These are phyloP conservation scores for Talaromyces pinophilus DNA, from an alignment of 2,329 filamentous ascomycete genomes.

Conservation along the genomic window DNA sequence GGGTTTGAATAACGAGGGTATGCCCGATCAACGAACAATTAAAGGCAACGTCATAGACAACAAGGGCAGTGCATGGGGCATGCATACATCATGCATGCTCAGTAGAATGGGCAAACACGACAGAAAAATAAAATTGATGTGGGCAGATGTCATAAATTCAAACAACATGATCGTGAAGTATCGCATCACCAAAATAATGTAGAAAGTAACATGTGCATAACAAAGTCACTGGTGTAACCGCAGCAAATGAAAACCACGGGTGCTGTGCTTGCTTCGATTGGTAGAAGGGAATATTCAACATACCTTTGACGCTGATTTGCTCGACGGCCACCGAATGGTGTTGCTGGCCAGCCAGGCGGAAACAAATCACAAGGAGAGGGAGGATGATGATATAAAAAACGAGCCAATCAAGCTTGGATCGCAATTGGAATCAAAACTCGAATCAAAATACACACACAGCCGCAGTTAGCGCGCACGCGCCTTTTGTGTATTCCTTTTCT, in stretches of 20 bases:
- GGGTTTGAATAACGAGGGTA: not conserved
- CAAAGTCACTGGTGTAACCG: not conserved
- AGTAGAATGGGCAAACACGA: slow-evolving; percentile 5
- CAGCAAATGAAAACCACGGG: not conserved
- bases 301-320: slow-evolving; percentile 33
- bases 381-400: not conserved
- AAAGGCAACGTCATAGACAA: not conserved
- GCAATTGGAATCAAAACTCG: slow-evolving; percentile 10
- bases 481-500: not conserved
- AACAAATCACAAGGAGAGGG: slow-evolving; percentile 19
- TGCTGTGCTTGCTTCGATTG: slow-evolving; percentile 12
- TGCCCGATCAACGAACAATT: slow-evolving; percentile 8
- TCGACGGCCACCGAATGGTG: slow-evolving; percentile 17
- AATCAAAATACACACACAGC: slow-evolving; percentile 1
- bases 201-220: not conserved
- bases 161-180: not conserved
- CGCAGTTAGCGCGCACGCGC: slow-evolving; percentile 14
- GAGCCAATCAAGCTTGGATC: slow-evolving; percentile 6
- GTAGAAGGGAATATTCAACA: slow-evolving; percentile 22
- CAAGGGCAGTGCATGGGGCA: not conserved
- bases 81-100: slow-evolving; percentile 5
- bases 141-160: not conserved
- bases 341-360: slow-evolving; percentile 13
- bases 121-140: slow-evolving; percentile 22
- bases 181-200: not conserved